Percentiles rank a stretch among this genome's conserved stretches.
Evolutionary conservation across 305 asterid genomes (phyloP).

Genomic region (Ruellia speciosa): DNA sequence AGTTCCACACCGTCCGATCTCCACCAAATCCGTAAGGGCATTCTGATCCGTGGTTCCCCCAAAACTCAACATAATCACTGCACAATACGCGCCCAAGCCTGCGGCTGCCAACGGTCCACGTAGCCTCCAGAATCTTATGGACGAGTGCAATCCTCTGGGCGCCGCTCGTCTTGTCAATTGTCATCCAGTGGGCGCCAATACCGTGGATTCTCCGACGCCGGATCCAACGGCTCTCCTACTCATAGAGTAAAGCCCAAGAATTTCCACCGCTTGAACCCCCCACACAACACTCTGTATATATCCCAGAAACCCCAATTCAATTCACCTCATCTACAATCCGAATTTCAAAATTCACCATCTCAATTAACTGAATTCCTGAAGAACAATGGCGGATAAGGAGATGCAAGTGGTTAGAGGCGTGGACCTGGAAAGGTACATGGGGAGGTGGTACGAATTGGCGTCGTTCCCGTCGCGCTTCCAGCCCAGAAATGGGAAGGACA

Average conservation of each 20-base stretch:
- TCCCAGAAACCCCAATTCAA: neutral
- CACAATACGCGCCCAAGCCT: neutral
- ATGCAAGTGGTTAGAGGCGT: conserved; percentile 43
- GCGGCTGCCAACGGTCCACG: neutral
- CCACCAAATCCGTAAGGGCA: neutral
- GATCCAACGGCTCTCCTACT: neutral
- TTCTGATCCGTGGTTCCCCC: neutral
- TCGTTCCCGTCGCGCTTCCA: conserved; percentile 44
- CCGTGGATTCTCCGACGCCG: neutral
- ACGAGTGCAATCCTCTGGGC: neutral
- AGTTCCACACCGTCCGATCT: neutral
- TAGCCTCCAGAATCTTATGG: neutral
- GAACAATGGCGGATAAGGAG: conserved; percentile 30
- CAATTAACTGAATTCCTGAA: neutral
- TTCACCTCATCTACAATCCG: neutral
- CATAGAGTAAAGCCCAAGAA: neutral
- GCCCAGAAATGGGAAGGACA: conserved; percentile 43
- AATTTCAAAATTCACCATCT: neutral
- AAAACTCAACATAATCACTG: neutral
- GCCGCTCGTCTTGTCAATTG: neutral
- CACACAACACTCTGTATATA: neutral
- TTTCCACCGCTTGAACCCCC: neutral
- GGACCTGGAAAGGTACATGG: conserved; percentile 47
- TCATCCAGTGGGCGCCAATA: neutral
- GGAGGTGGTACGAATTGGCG: conserved; percentile 60